phyloP scores from a whole-genome alignment of 306 rosid genomes.

The Quercus alba region DNA sequence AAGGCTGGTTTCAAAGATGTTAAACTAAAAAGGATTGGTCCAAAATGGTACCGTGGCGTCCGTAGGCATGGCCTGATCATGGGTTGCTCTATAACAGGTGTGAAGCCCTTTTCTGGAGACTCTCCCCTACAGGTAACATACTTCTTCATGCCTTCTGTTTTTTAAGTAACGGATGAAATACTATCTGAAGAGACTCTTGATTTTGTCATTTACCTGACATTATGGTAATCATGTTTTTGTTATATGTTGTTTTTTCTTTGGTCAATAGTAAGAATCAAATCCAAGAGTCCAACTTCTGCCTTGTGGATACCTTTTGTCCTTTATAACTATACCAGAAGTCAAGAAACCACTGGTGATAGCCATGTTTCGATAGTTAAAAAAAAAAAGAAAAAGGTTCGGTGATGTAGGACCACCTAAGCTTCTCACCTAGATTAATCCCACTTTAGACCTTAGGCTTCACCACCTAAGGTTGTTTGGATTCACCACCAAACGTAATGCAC shows the following conservation, averaged over 20 bases:
- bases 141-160: background rate
- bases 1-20: conserved; percentile 79
- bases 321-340: background rate
- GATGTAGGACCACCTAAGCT: no score
- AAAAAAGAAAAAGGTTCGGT: no score
- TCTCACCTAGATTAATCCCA: no score
- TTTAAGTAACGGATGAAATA: background rate
- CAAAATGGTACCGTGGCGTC: conserved; percentile 87
- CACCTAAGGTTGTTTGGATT: no score
- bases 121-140: conserved; percentile 65
- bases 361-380: background rate
- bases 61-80: conserved; percentile 81
- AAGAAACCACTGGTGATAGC: background rate
- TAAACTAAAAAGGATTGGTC: conserved; percentile 85
- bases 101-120: conserved; percentile 78
- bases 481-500: no score
- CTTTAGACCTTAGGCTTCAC: no score
- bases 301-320: background rate
- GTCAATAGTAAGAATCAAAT: background rate
- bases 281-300: background rate
- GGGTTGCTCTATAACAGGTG: conserved; percentile 86
- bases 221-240: background rate
- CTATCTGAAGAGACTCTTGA: background rate
- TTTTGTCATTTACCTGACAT: background rate
- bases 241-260: background rate